Conservation (phyloP, 306 rosid species). For the Herpetospermum pedunculosum region DNA sequence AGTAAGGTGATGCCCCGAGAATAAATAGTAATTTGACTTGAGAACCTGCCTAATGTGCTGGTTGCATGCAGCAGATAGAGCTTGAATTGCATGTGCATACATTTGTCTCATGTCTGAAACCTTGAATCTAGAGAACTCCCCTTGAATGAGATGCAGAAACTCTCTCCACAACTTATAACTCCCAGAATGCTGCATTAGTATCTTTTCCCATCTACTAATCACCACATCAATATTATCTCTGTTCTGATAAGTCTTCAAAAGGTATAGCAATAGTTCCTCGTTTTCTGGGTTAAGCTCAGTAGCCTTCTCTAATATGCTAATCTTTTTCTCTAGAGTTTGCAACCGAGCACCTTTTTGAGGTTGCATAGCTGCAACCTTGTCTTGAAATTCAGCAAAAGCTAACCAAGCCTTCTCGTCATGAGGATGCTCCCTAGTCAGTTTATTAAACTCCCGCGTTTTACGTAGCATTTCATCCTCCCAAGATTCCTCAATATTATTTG, state of each 20-base stretch:
- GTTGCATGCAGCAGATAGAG: conserved; percentile 72
- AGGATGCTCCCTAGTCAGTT: conserved; percentile 71
- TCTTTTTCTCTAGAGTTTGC: conserved; percentile 87
- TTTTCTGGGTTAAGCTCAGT: conserved; percentile 71
- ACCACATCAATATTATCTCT: conserved; percentile 75
- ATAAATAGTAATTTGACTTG: conserved; percentile 18
- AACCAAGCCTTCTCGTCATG: conserved; percentile 76
- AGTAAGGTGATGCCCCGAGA: background rate
- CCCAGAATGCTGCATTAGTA: conserved; percentile 63
- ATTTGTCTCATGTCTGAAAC: conserved; percentile 80
- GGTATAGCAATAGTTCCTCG: conserved; percentile 67
- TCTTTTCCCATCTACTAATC: conserved; percentile 77
- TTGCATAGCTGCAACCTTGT: conserved; percentile 67
- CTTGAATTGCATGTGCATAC: conserved; percentile 87
- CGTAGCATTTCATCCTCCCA: conserved; percentile 88
- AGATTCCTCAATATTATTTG: conserved; percentile 62
- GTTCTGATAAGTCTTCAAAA: conserved; percentile 64
- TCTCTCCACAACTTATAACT: conserved; percentile 74
- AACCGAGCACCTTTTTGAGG: conserved; percentile 95
- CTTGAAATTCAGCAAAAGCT: conserved; percentile 82
- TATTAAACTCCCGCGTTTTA: conserved; percentile 78
- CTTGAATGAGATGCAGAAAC: conserved; percentile 70
- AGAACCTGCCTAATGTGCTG: conserved; percentile 99
- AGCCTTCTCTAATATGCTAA: conserved; percentile 93
- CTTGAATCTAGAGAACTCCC: conserved; percentile 86